These are phyloP conservation scores for Ceratobasidium sp. DNA, from an alignment of 1,284 basidiomycete species.

Conservation along the genomic window DNA sequence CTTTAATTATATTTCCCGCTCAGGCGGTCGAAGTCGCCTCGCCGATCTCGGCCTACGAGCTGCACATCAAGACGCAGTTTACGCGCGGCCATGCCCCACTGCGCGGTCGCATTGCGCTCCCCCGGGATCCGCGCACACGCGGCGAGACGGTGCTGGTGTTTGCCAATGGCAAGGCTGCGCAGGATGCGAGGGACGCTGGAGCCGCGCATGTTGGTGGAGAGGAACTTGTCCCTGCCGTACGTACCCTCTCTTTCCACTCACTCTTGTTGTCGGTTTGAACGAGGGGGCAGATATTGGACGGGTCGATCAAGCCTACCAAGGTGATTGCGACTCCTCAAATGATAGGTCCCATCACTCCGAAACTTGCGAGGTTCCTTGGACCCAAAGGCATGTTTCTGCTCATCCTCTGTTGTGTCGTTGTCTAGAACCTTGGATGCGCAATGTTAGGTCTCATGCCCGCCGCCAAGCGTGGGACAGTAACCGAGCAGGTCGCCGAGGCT, in stretches of 20 bases:
- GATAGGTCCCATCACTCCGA: conserved; percentile 77
- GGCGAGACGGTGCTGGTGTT: conserved; percentile 86
- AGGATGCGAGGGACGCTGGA: conserved; percentile 80
- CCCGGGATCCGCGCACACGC: conserved; percentile 74
- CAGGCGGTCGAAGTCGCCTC: conserved; percentile 81
- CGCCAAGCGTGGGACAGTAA: conserved; percentile 91
- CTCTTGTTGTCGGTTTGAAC: neutral
- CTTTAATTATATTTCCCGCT: neutral
- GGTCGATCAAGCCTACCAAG: conserved; percentile 75
- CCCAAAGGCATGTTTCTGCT: conserved; percentile 67
- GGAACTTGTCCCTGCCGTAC: conserved; percentile 80
- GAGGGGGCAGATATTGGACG: conserved; percentile 63
- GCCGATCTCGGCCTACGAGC: conserved; percentile 76
- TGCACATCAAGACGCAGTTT: conserved; percentile 80
- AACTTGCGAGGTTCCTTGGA: conserved; percentile 87
- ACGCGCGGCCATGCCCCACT: conserved; percentile 76
- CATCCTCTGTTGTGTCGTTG: neutral
- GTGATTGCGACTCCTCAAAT: conserved; percentile 84
- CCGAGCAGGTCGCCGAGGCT: conserved; percentile 81
- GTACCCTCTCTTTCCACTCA: conserved; percentile 50
- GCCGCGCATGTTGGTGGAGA: conserved; percentile 85
- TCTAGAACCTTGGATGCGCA: neutral
- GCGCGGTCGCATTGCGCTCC: conserved; percentile 75
- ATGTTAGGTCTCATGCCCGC: conserved; percentile 79
- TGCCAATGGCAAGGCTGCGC: conserved; percentile 76